phyloP scores from a whole-genome alignment of 2,329 filamentous ascomycete genomes.

The Stemphylium lycopersici region DNA sequence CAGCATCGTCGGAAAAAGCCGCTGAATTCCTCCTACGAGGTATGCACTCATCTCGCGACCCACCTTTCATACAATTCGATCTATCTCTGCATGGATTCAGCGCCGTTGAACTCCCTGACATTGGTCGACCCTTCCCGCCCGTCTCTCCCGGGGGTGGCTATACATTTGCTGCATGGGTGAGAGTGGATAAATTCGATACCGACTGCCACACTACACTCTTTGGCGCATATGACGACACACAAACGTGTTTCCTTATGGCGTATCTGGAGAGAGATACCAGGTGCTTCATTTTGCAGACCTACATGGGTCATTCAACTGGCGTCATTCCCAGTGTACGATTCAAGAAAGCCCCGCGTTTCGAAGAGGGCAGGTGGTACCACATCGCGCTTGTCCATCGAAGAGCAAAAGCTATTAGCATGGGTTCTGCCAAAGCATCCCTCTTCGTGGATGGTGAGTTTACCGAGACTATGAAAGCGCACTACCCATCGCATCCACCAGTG shows the following conservation, averaged over 20 bases:
- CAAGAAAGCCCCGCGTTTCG: slow-evolving; percentile 82
- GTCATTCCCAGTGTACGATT: slow-evolving; percentile 87
- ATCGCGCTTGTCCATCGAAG: slow-evolving; percentile 85
- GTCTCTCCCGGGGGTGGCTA: slow-evolving; percentile 76
- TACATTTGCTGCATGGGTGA: slow-evolving; percentile 87
- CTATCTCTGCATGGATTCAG: slow-evolving; percentile 85
- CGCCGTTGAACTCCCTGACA: slow-evolving; percentile 85
- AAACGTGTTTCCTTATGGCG: slow-evolving; percentile 90
- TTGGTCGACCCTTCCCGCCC: slow-evolving; percentile 86
- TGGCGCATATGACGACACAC: slow-evolving; percentile 87
- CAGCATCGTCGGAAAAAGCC: slow-evolving; percentile 57
- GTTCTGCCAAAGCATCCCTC: slow-evolving; percentile 79
- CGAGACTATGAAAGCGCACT: slow-evolving; percentile 88
- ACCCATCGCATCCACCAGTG: slow-evolving; percentile 76
- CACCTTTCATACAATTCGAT: slow-evolving; percentile 92
- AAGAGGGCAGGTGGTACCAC: slow-evolving; percentile 86
- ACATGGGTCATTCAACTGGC: slow-evolving; percentile 73
- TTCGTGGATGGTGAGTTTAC: slow-evolving; percentile 94
- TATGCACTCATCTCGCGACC: slow-evolving; percentile 74
- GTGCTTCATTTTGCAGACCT: slow-evolving; percentile 95
- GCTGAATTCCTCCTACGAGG: slow-evolving; percentile 76
- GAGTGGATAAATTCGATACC: slow-evolving; percentile 84
- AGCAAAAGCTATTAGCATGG: slow-evolving; percentile 68
- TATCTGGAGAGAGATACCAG: slow-evolving; percentile 93
- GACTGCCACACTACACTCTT: slow-evolving; percentile 92